A percentile compares a stretch with the other conserved stretches of the same genome.
These are phyloP conservation scores for Talaromyces stipitatus DNA, from an alignment of 495 filamentous ascomycete genomes.

Conservation along the genomic window DNA sequence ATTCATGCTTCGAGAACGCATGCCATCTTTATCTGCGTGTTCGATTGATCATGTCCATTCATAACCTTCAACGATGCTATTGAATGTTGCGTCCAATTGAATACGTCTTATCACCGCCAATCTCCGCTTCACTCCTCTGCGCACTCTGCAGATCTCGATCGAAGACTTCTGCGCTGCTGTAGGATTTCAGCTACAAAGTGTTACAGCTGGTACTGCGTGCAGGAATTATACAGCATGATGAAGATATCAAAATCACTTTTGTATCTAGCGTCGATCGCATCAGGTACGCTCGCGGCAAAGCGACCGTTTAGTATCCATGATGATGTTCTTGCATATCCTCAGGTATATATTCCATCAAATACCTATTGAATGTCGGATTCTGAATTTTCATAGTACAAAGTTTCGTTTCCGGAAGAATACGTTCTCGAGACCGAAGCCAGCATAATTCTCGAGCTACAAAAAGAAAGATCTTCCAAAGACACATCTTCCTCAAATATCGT, in stretches of 20 bases:
- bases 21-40: neutral
- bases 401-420: constrained; percentile 67
- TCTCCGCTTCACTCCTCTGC: neutral
- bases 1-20: neutral
- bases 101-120: neutral
- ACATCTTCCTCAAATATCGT: neutral
- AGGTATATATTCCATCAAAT: constrained; percentile 44
- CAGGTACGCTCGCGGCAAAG: constrained; percentile 42
- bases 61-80: neutral
- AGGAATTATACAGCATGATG: neutral
- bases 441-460: constrained; percentile 42
- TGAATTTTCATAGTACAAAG: constrained; percentile 56
- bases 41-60: neutral
- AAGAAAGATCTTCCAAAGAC: neutral
- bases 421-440: constrained; percentile 65
- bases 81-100: neutral
- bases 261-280: constrained; percentile 22
- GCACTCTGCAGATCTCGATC: neutral
- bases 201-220: neutral
- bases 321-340: constrained; percentile 85
- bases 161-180: too few relatives aligned
- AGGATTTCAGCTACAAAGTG: too few relatives aligned
- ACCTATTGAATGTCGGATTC: neutral
- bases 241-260: constrained; percentile 21
- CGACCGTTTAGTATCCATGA: constrained; percentile 76